Evolutionary conservation across 2,329 filamentous ascomycete species (phyloP).

Genomic region (Fusarium sterilihyphosum): DNA sequence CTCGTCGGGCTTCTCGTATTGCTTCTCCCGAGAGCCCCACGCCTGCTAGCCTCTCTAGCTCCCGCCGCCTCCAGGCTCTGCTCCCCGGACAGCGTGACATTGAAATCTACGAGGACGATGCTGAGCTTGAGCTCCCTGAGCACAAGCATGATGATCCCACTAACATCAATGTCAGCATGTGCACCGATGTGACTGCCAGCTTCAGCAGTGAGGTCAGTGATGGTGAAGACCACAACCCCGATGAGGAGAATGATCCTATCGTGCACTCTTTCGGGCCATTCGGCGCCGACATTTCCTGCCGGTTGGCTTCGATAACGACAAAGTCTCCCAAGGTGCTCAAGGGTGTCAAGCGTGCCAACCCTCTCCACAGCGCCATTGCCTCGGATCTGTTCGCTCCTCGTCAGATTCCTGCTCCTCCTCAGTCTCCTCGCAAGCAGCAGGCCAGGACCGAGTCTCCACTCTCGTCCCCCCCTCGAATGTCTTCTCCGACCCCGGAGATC

Average conservation of each 20-base stretch:
- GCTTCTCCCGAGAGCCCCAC: slow-evolving; percentile 79
- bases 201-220: slow-evolving; percentile 66
- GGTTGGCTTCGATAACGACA: slow-evolving; percentile 81
- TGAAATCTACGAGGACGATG: slow-evolving; percentile 82
- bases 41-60: slow-evolving; percentile 54
- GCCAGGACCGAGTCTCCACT: slow-evolving; percentile 39
- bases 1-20: slow-evolving; percentile 67
- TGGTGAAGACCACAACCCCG: slow-evolving; percentile 76
- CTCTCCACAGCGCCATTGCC: slow-evolving; percentile 34
- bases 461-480: slow-evolving; percentile 38
- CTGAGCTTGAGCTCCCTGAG: slow-evolving; percentile 60
- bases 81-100: slow-evolving; percentile 59
- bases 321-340: slow-evolving; percentile 66
- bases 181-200: slow-evolving; percentile 61
- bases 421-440: slow-evolving; percentile 40
- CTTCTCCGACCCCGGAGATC: slow-evolving; percentile 34
- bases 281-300: slow-evolving; percentile 83
- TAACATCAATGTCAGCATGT: slow-evolving; percentile 56
- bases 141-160: slow-evolving; percentile 36
- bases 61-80: slow-evolving; percentile 57
- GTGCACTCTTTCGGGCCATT: slow-evolving; percentile 93
- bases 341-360: slow-evolving; percentile 38
- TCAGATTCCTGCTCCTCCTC: slow-evolving; percentile 34
- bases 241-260: slow-evolving; percentile 95
- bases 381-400: slow-evolving; percentile 39